Conservation (phyloP, 23 red algal species). For the Chondrus crispus region DNA sequence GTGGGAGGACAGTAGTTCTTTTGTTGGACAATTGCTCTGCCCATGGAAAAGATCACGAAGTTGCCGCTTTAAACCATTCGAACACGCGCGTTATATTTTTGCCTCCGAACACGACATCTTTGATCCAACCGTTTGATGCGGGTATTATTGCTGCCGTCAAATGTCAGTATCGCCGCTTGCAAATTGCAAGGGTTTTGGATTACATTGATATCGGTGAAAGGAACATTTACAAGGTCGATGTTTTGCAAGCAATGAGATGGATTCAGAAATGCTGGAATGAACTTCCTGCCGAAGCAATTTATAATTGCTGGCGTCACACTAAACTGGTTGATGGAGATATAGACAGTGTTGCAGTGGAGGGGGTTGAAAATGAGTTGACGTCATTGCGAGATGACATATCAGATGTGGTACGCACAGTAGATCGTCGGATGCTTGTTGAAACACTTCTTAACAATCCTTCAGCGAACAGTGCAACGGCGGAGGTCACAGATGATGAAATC, state of each 20-base stretch:
- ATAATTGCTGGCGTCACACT: not conserved
- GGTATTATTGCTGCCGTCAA: not conserved
- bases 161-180: not conserved
- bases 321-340: too few species aligned
- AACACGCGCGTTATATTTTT: not conserved
- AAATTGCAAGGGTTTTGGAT: not conserved
- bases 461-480: too few species aligned
- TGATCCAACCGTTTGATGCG: conserved; percentile 1
- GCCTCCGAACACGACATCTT: not conserved
- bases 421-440: too few species aligned
- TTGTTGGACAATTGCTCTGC: not conserved
- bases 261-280: not conserved
- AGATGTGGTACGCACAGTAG: too few species aligned
- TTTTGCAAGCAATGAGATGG: not conserved
- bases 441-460: too few species aligned
- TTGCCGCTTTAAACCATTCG: not conserved
- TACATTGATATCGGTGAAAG: not conserved
- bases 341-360: too few species aligned
- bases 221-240: conserved; percentile 2
- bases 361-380: too few species aligned
- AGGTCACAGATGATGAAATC: too few species aligned
- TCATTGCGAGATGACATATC: too few species aligned
- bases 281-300: not conserved
- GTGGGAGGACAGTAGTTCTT: not conserved
- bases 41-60: not conserved